These are phyloP conservation scores for Tetrahymena malaccensis DNA, from an alignment of 73 alveolate species.

Conservation along the genomic window DNA sequence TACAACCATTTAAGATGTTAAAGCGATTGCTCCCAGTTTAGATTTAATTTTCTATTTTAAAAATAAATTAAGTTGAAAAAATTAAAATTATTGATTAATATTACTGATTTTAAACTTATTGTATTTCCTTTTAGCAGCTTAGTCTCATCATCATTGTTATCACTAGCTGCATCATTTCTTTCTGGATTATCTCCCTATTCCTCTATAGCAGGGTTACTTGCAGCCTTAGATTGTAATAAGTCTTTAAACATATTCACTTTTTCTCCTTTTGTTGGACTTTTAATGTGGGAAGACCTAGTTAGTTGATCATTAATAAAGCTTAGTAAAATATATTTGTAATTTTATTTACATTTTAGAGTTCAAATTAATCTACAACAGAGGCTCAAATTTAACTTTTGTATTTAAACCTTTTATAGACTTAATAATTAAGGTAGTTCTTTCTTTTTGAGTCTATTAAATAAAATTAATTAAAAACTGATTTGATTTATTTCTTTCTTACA, in stretches of 20 bases:
- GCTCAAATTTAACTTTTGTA: background rate
- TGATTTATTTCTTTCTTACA: background rate
- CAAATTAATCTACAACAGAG: background rate
- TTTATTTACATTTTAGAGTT: background rate
- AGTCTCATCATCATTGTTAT: background rate
- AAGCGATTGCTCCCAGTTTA: background rate
- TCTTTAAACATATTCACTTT: background rate
- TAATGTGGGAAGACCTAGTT: background rate
- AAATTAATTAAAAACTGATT: background rate
- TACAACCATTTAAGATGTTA: background rate
- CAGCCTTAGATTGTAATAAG: background rate
- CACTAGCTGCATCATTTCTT: background rate
- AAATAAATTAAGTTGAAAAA: background rate
- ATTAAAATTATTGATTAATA: background rate
- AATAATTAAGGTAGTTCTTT: background rate
- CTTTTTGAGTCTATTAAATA: background rate
- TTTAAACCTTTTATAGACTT: background rate
- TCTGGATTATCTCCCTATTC: background rate
- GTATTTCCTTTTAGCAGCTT: background rate
- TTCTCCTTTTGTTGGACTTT: background rate
- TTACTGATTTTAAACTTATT: background rate
- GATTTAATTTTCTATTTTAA: background rate
- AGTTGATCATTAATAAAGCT: too few species aligned
- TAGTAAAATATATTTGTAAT: too few species aligned
- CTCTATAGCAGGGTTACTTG: background rate